phyloP scores from a whole-genome alignment of 805 yeast genomes.

The Lipomyces yamanashiensis region DNA sequence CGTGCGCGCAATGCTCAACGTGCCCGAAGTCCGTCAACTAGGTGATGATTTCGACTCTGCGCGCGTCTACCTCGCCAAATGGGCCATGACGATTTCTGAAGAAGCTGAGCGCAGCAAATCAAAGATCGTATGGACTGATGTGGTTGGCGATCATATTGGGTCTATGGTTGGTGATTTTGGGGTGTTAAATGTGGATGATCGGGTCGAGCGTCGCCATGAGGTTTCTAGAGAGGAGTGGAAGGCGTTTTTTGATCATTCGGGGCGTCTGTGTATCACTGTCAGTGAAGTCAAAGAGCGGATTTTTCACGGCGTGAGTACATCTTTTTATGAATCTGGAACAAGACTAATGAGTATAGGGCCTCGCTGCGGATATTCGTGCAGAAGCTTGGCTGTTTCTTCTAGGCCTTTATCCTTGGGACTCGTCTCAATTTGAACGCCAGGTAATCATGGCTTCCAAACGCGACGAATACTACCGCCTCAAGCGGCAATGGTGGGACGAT shows the following conservation, averaged over 20 bases:
- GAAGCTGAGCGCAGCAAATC: conserved; percentile 70
- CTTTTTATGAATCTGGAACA: not conserved
- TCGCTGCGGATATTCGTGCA: conserved; percentile 60
- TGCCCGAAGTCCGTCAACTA: conserved; percentile 79
- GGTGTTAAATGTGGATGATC: conserved; percentile 53
- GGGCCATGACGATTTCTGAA: conserved; percentile 94
- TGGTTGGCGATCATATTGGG: conserved; percentile 41
- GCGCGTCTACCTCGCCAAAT: conserved; percentile 86
- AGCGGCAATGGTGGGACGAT: conserved; percentile 74
- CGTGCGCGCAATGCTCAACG: conserved; percentile 62
- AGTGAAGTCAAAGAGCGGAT: conserved; percentile 79
- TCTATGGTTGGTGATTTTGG: conserved; percentile 50
- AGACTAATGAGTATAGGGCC: conserved; percentile 52
- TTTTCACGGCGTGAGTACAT: conserved; percentile 67
- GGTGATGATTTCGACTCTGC: conserved; percentile 95
- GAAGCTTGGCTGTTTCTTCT: conserved; percentile 88
- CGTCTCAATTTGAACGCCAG: conserved; percentile 69
- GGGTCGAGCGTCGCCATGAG: conserved; percentile 69
- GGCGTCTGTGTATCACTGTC: conserved; percentile 72
- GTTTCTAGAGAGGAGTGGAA: conserved; percentile 80
- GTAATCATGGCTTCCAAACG: conserved; percentile 61
- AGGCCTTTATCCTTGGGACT: conserved; percentile 88
- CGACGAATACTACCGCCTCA: conserved; percentile 61
- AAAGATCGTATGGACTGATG: conserved; percentile 47
- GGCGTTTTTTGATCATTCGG: conserved; percentile 75